Evolutionary conservation across 2,329 filamentous ascomycete species (phyloP), one percentile per base, ranked within the genome.

Genomic region (Ceratocystis diversiconidia): DNA sequence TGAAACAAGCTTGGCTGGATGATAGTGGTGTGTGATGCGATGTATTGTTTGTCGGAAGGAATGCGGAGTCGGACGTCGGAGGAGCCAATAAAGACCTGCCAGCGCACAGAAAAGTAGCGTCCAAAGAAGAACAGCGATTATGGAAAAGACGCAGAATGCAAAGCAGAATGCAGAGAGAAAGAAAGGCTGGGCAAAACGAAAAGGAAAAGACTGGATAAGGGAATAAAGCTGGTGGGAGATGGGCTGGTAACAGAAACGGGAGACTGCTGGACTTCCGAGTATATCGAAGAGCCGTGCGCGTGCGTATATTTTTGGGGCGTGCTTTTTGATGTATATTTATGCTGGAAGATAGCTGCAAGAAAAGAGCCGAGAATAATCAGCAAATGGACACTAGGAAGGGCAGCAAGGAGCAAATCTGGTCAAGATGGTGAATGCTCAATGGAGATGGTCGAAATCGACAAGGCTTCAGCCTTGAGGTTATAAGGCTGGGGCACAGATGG

Each of bases 51-150:
- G 30, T 59, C 55, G 55, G 55, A 59, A 59, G 55, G 55, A 59
- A 59, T 59, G 55, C 55, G 55, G 55, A 59, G 55, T 59, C 55
- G 28, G 55, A 36, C 17, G 30, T 59, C 55, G 55, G 55, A 32
- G 32, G 25, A 59, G 55, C 55, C 55, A 59, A 59, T 59, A 59
- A 30, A 59, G 55, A 36, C 55, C 55, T 59, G 55, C 55, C 55
- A 59, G 55, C 55, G 55, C 55, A 59, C 55, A 59, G 55, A 28
- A 59, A 36, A 32, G 30, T 15, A 59, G 55, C n/a, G 55, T 28
- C 55, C 28, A 17, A 59, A 17, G 28, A 57, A n/a, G 28, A 59
- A 59, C 55, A 59, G 55, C 55, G 55, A 59, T 32, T 28, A 36
- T 19, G 30, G 55, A 59, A 59, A 59, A 59, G 25, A 59, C 55